Evolutionary conservation across 768 basidiomycete species (phyloP), one percentile per base, ranked within the genome.

Genomic region (Pleurotus tuber-regium): DNA sequence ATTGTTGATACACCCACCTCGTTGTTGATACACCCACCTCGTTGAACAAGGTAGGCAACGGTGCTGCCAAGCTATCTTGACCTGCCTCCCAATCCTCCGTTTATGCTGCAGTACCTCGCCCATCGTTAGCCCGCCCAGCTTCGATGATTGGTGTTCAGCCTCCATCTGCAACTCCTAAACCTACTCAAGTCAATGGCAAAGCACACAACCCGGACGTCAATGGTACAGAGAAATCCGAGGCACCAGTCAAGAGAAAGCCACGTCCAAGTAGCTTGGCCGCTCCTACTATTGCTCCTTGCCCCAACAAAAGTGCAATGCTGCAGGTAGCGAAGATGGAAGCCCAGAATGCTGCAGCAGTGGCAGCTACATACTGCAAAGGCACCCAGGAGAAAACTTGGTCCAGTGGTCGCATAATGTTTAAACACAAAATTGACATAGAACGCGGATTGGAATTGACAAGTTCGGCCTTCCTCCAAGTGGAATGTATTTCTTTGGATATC

Each of bases 221-320:
- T 3, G 28, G 55, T n/a, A 57, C 59, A 9, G 57, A 54, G 4
- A 53, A 31, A 12, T 31, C 44, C 11, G 43, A 33, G 4, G 58
- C 54, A 4, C 59, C 60, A 11, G 54, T 54, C 6, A 74, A 70
- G 43, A 68, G 71, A 1, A 69, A 71, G 40, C 77, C 79, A 3
- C 82, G 84, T 16, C 81, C 77, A 2, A 80, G 79, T 61, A 85
- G 84, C 59, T 62, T 80, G 38, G 70, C 69, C 44, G 72, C 75
- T 1, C 88, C 90, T 1, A 72, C 75, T 3, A 87, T 91, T 53
- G 65, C 66, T 7, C 91, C 90, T 6, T 75, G 87, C 49, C 79
- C 73, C 54, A 93, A 93, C 66, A 83, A 77, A 64, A 90, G 85
- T 58, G 89, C 91, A 2, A 68, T 80, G 4, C 64, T 92, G 49